phyloP scores from a whole-genome alignment of 208 protist species.

The Tritrichomonas musculus region DNA sequence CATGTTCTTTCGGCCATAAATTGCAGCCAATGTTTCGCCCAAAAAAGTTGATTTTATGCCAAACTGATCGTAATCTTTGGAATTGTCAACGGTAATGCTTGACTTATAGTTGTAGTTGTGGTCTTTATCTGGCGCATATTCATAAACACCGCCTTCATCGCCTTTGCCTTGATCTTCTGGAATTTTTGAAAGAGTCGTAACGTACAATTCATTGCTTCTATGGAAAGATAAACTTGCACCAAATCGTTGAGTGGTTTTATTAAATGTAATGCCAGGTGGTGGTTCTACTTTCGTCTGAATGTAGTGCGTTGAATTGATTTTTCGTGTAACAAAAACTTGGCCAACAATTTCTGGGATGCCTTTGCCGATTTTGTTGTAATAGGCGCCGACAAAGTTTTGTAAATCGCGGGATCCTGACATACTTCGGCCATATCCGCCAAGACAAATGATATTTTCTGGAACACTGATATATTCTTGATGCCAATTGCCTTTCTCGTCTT shows the following conservation, averaged over 20 bases:
- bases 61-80: neutral
- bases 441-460: neutral
- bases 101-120: neutral
- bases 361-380: neutral
- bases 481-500: neutral
- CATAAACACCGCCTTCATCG: neutral
- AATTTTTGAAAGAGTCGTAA: neutral
- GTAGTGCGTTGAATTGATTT: neutral
- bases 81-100: neutral
- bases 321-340: neutral
- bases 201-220: neutral
- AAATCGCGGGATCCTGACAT: neutral
- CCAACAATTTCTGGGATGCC: neutral
- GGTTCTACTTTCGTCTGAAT: neutral
- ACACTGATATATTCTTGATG: neutral
- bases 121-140: neutral
- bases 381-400: neutral
- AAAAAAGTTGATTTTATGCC: neutral
- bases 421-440: neutral
- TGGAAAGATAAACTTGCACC: neutral
- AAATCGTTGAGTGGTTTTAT: neutral
- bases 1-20: neutral
- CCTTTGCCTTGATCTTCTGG: neutral
- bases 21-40: neutral
- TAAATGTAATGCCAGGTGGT: neutral